A percentile compares a stretch with the other conserved stretches of the same genome.
Conservation (phyloP, 2,329 filamentous ascomycete genomes). For the Penicillium capsulatum region DNA sequence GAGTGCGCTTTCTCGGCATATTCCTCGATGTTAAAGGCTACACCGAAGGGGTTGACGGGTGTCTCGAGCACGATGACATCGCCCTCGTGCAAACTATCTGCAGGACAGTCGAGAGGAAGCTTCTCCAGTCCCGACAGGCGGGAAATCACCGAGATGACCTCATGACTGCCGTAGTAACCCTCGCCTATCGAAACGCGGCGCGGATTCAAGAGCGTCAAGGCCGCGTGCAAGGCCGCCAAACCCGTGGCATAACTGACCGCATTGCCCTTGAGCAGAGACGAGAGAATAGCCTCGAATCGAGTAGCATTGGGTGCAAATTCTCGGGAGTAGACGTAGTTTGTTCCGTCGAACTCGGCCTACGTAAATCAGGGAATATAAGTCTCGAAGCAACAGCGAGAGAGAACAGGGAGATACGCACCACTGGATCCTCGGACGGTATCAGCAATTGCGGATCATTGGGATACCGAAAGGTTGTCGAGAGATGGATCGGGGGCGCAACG, state of each 20-base stretch:
- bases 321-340: conserved; percentile 75
- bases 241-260: conserved; percentile 79
- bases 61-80: conserved; percentile 89
- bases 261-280: conserved; percentile 60
- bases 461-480: conserved; percentile 88
- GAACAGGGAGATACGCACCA: conserved; percentile 44
- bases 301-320: conserved; percentile 73
- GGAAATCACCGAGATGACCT: conserved; percentile 68
- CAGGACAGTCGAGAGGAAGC: conserved; percentile 65
- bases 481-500: conserved; percentile 82
- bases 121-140: conserved; percentile 71
- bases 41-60: conserved; percentile 81
- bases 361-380: not conserved
- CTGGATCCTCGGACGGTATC: conserved; percentile 46
- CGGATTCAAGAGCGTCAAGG: conserved; percentile 77
- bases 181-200: conserved; percentile 73
- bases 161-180: conserved; percentile 92
- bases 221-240: conserved; percentile 78
- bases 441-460: conserved; percentile 64
- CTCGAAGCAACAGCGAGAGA: not conserved
- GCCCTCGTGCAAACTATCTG: conserved; percentile 62
- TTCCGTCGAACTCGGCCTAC: conserved; percentile 24
- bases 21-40: conserved; percentile 64
- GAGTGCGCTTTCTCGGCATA: conserved; percentile 68
- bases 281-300: conserved; percentile 78